Evolutionary conservation across 306 rosid genomes (phyloP).

Genomic region (Cucumis melo): DNA sequence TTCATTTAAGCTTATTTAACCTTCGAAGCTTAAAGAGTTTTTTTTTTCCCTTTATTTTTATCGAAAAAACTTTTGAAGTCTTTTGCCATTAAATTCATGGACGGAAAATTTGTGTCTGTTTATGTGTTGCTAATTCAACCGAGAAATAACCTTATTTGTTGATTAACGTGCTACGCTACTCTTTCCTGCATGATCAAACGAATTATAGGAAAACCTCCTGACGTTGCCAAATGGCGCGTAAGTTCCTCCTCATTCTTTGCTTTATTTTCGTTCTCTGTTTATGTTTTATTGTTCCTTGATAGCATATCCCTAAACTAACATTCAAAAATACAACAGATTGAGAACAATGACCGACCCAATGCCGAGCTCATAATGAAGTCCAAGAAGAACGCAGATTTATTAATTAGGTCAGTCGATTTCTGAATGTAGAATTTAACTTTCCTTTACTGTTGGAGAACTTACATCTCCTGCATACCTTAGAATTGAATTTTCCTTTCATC

Average conservation of each 20-base stretch:
- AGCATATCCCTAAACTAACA: neutral
- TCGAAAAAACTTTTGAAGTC: too few species aligned
- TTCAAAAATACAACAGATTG: slow-evolving; percentile 38
- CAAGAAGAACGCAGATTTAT: slow-evolving; percentile 59
- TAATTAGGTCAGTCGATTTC: slow-evolving; percentile 62
- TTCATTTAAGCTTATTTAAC: too few species aligned
- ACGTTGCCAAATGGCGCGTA: slow-evolving; percentile 75
- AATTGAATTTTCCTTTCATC: neutral
- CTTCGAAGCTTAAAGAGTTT: too few species aligned
- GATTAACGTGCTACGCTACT: neutral
- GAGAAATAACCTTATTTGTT: neutral
- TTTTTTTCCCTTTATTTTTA: too few species aligned
- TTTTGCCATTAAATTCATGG: too few species aligned
- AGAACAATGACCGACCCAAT: slow-evolving; percentile 72
- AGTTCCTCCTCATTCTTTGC: slow-evolving; percentile 6
- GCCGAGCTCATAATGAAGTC: slow-evolving; percentile 72
- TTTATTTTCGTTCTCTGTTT: neutral
- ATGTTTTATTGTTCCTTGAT: neutral
- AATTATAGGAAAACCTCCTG: slow-evolving; percentile 48
- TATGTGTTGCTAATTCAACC: too few species aligned
- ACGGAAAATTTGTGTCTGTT: too few species aligned
- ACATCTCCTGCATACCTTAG: neutral
- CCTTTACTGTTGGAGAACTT: neutral
- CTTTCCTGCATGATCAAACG: neutral
- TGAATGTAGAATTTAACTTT: slow-evolving; percentile 18